Base-by-base conservation (phyloP, 2,329 filamentous ascomycete species). In the Talaromyces sp. region DNA sequence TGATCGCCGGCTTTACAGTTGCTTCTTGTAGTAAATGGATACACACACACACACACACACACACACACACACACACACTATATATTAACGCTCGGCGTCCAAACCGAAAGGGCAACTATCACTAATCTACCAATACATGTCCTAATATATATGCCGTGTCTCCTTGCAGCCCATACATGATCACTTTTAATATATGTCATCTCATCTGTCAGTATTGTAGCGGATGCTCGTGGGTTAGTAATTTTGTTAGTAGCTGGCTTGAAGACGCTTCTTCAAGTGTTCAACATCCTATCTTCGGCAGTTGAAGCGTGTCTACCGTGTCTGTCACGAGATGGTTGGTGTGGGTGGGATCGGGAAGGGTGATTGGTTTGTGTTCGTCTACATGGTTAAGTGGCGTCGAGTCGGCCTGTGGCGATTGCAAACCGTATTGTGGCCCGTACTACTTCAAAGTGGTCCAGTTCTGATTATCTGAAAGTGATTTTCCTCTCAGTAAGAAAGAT, bases 241-340 rank as follows among this genome's bases (percentile, higher is more conserved):
- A 64, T 66, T 71, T 69, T 61, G 3, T 53, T 53, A 53, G 49
- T 53, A 53, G 45, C 70, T 73, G 43, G 69, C 72, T 75, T 75
- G 68, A 75, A 76, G 72, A 69, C 68, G 68, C 70, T 76, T 75
- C 72, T 74, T 61, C 67, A 76, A 75, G 72, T 75, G 68, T 75
- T 75, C 69, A 74, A 72, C 68, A 72, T 76, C 72, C 73, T 74
- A 75, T 74, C 63, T 58, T 75, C 71, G 66, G 71, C 70, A 74
- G 71, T 71, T 75, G 71, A 76, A 75, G 73, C 71, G 69, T 70
- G 70, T 72, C 73, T 69, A 73, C 70, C 67, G 49, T 72, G 13
- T 68, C 47, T 69, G 19, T 4, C 19, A 25, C 43, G 19, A 22
- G 43, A 8, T 47, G 19, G 43, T 47, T 47, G 40, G 40, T 11